A percentile compares a stretch with the other conserved stretches of the same genome.
Evolutionary conservation across 169 alveolate genomes (phyloP).

Genomic region (Amoebophrya sp.): DNA sequence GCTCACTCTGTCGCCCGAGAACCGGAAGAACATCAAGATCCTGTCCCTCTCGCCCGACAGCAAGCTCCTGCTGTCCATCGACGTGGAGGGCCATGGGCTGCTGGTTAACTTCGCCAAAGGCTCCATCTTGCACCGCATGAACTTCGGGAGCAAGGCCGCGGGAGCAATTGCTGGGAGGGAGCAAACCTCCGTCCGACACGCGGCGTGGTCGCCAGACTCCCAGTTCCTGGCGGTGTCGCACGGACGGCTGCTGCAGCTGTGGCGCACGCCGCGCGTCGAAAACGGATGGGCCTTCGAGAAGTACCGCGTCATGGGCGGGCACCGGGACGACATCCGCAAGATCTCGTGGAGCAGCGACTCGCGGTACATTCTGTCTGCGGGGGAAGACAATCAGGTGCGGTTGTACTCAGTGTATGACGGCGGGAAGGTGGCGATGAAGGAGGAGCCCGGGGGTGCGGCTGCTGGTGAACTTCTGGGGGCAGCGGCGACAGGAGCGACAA

Average conservation of each 20-base stretch:
- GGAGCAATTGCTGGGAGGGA: no score
- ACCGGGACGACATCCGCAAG: background rate
- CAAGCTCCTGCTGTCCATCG: slow-evolving; percentile 17
- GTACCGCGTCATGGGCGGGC: slow-evolving; percentile 16
- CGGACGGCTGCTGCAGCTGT: slow-evolving; percentile 24
- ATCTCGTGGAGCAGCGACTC: background rate
- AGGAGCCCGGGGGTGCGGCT: background rate
- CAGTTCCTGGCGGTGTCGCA: slow-evolving; percentile 20
- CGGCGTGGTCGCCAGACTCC: slow-evolving; percentile 27
- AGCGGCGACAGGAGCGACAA: background rate
- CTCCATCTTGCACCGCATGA: slow-evolving; percentile 12
- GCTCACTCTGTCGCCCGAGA: background rate
- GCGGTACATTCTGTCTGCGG: background rate
- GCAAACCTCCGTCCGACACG: slow-evolving; percentile 16
- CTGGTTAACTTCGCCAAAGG: slow-evolving; percentile 19
- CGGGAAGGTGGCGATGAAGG: no score
- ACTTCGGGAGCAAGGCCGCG: slow-evolving; percentile 17
- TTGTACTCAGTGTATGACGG: background rate
- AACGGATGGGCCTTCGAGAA: background rate
- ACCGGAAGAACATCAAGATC: background rate
- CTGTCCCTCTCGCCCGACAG: background rate
- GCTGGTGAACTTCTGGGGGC: background rate
- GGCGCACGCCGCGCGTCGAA: background rate
- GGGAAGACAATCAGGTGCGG: background rate
- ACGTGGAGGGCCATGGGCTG: slow-evolving; percentile 20